Evolutionary conservation across 2,329 filamentous ascomycete species (phyloP), one percentile per base, ranked within the genome.

Genomic region (Fusarium nisikadoi): DNA sequence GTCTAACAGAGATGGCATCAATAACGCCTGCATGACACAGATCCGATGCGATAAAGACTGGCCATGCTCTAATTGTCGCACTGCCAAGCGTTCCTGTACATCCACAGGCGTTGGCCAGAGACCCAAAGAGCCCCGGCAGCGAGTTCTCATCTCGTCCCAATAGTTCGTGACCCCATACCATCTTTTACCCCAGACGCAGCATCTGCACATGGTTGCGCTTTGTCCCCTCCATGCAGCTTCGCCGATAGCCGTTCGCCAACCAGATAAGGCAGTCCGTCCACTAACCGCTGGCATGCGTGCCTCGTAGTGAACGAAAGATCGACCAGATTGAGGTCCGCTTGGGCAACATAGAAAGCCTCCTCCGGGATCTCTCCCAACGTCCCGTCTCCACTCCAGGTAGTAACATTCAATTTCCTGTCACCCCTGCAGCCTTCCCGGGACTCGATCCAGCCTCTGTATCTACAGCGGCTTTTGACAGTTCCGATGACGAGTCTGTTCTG

Each of bases 81-180:
- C 84, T 29, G 86, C 87, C 33, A 85, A 85, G 68, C 82, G 87
- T 13, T 75, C 82, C 17, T 90, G 88, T 75, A 88, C 86, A 64
- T 89, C 86, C 8, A 88, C 86, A 1, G 87, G 87, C 7, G 80
- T 83, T 17, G 85, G 86, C 12, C 87, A 89, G 74, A 84, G 86
- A 65, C 85, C 86, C 31, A 88, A 86, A 76, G 87, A 89, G 75
- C 80, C 83, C 47, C 83, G 87, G 43, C 87, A 89, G 74, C 82
- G 88, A 57, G 87, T 90, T 42, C 81, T 90, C 69, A 89, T 90
- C 65, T 89, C 88, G 5, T 87, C 86, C 46, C 87, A 89, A 84
- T 90, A 90, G 87, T 89, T 79, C 73, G 86, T 82, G 49, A 41
- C 47, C 50, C 55, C 56, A 25, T 65, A 16, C 39, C 20, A 19